Evolutionary conservation across 495 filamentous ascomycete genomes (phyloP).

Genomic region (Penicillium malachiteum): DNA sequence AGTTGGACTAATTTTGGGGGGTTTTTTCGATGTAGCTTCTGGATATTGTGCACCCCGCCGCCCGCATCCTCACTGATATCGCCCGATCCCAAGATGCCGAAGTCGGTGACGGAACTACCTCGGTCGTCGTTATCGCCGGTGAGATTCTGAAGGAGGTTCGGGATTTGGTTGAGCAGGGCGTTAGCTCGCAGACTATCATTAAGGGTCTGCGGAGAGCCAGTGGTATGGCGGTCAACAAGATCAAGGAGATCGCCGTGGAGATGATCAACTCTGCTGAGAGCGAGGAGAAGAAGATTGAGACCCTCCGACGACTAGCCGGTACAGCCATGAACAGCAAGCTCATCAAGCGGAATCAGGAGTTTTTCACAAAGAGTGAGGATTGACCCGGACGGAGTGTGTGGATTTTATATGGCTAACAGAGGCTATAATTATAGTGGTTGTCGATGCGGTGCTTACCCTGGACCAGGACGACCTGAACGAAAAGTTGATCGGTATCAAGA

Average conservation of each 20-base stretch:
- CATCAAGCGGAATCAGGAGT: constrained; percentile 93
- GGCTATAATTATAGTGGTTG: constrained; percentile 68
- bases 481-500: constrained; percentile 96
- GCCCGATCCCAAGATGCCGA: constrained; percentile 98
- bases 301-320: constrained; percentile 80
- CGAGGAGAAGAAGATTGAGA: constrained; percentile 85
- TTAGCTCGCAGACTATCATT: constrained; percentile 95
- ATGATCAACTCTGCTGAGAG: constrained; percentile 53
- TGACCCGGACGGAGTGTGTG: neutral
- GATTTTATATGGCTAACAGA: constrained; percentile 1
- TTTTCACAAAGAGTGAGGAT: constrained; percentile 91
- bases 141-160: constrained; percentile 96
- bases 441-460: constrained; percentile 93
- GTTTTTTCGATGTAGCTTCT: constrained; percentile 67
- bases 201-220: constrained; percentile 90
- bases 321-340: constrained; percentile 99
- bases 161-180: constrained; percentile 92
- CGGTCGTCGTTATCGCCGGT: constrained; percentile 91
- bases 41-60: constrained; percentile 97
- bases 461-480: constrained; percentile 98
- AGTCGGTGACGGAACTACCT: constrained; percentile 96
- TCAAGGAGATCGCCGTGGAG: constrained; percentile 93
- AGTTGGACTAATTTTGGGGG: constrained; percentile 14
- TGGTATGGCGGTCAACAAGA: constrained; percentile 94
- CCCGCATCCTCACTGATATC: constrained; percentile 96